phyloP scores from a whole-genome alignment of 73 alveolate genomes.

The Symbiodinium pilosum region DNA sequence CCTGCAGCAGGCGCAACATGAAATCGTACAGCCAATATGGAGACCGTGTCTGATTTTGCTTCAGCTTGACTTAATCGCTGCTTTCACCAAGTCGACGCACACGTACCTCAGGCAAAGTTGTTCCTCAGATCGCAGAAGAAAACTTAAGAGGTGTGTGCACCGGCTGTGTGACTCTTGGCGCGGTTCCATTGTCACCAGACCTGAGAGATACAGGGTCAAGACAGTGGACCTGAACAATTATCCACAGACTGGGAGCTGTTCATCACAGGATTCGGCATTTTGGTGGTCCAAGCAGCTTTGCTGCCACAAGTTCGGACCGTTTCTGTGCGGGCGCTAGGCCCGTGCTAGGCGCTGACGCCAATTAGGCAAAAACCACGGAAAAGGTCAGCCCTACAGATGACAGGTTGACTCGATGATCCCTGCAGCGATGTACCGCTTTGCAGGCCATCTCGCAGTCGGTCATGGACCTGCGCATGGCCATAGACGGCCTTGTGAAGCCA shows the following conservation, averaged over 20 bases:
- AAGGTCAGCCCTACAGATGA: too few relatives aligned
- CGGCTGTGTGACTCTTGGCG: neutral
- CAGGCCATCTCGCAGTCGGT: neutral
- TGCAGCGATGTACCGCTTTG: neutral
- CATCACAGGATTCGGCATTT: neutral
- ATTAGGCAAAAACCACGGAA: neutral
- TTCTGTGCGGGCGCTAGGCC: conserved; percentile 8
- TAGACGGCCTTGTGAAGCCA: neutral
- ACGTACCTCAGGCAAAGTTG: neutral
- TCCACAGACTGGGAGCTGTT: neutral
- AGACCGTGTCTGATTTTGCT: neutral
- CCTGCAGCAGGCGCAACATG: too few relatives aligned
- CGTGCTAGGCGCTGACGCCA: conserved; percentile 8
- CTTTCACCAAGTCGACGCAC: neutral
- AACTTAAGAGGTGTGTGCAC: neutral
- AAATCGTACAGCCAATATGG: neutral
- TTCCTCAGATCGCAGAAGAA: too few relatives aligned
- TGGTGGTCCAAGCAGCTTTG: conserved; percentile 12
- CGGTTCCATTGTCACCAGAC: neutral
- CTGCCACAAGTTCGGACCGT: conserved; percentile 7
- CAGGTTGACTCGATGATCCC: neutral
- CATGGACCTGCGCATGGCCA: neutral
- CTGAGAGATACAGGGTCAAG: too few relatives aligned
- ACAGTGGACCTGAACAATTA: too few relatives aligned
- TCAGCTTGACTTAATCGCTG: neutral